Evolutionary conservation across 2,329 filamentous ascomycete species (phyloP), one percentile per base, ranked within the genome.

Genomic region (Aspergillus viridinutans): DNA sequence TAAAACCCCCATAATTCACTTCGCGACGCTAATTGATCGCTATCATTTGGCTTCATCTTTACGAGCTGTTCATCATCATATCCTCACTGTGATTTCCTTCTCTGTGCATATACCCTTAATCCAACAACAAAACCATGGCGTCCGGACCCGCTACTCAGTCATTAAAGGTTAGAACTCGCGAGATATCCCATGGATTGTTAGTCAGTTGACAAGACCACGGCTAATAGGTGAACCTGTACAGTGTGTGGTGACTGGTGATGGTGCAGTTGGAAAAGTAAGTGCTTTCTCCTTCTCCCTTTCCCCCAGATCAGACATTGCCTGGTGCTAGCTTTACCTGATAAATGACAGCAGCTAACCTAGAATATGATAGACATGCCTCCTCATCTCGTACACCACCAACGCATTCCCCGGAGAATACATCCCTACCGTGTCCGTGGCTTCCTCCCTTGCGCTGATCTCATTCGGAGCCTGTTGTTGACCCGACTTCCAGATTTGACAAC

Each of bases 401-500:
- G 94, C 94, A 64, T 99, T 99, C 76, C 94, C 94, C n/a, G 94
- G 94, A 77, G 94, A 99, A 83, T 99, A 99, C 79, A 97, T 99
- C 69, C 94, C 94, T 66, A 99, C 94, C 69, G 94, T 99, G 74
- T 77, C 64, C 67, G 74, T 75, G 55, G 49, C 62, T 63, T 54
- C 50, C 42, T 55, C 54, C 69, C 59, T 64, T 55, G 47, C 20
- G 49, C 50, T 47, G 59, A 25, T 67, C 43, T 54, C 21, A 50
- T 32, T 40, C 50, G 52, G 53, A 66, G 14, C 40, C 50, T 52
- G 52, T 62, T 58, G 52, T 66, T 66, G 56, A 63, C 64, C 49
- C 52, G 58, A 21, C 47, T 51, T 26, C 32, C 66, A 96, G 92
- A 62, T 97, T 97, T 78, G 93, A 97, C 75, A 99, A 99, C 81